Base-by-base conservation (phyloP, 139 green algal genomes). In the Penium margaritaceum region DNA sequence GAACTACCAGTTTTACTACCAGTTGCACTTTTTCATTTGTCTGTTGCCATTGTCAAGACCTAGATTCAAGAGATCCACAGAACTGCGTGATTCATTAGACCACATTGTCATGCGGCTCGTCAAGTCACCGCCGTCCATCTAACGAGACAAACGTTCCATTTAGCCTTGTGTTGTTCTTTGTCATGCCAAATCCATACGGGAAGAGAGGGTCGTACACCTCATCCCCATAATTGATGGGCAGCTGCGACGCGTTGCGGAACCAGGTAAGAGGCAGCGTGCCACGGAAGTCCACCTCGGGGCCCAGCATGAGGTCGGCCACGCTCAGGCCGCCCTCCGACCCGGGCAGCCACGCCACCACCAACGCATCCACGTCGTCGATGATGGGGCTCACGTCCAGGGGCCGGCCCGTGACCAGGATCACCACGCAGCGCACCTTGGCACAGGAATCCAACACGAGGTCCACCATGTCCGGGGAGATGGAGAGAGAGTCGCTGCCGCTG, bases 311-410 rank as follows among this genome's bases (percentile, higher is more conserved):
- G 9, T 75, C 67, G 15, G 67, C n/a, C 6, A 75, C 37, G 37
- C 67, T 44, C 24, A 21, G 21, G 30, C 67, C 67, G n/a, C n/a
- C n/a, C 46, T 75, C 67, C 4, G 67, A 46, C 5, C 67, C 67
- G 5, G 67, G 67, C 34, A 75, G 67, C 67, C 67, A 75, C 21
- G 67, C n/a, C n/a, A n/a, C n/a, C n/a, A n/a, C n/a, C n/a, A n/a
- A n/a, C n/a, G n/a, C n/a, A n/a, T n/a, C n/a, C n/a, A 75, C 30
- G 12, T 67, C 5, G 21, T 43, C 44, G 7, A 75, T 14, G 14
- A 70, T 27, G n/a, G 21, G 9, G 6, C 14, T 3, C 7, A 75
- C 57, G 5, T 32, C 24, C 43, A 75, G 44, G 12, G 67, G 67
- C 17, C 67, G 67, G 6, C 67, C 67, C 27, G 64, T n/a, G 41